A percentile compares a stretch with the other conserved stretches of the same genome.
These are phyloP conservation scores for Rosa hybrid DNA, from an alignment of 331 rosid species.

Conservation along the genomic window DNA sequence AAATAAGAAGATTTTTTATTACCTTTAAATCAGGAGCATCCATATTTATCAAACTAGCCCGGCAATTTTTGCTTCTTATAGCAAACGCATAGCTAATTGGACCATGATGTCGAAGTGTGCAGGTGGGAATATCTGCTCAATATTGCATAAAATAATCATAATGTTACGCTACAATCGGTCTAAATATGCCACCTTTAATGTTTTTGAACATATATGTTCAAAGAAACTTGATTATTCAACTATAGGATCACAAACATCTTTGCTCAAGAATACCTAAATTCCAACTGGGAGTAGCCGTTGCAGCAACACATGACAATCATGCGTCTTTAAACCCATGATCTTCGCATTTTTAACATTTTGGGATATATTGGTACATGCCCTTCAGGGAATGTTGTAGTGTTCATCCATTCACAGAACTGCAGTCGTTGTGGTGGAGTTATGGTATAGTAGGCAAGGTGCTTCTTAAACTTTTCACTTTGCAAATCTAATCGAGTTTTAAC, in stretches of 20 bases:
- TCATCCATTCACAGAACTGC: constrained; percentile 1
- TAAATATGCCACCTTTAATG: neutral
- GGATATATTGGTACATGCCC: constrained; percentile 10
- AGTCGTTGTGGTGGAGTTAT: neutral
- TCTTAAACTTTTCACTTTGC: neutral
- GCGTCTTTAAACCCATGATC: neutral
- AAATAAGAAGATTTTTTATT: neutral
- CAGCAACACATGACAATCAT: constrained; percentile 17
- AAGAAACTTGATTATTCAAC: neutral
- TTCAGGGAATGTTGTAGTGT: neutral
- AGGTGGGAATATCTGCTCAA: constrained; percentile 16
- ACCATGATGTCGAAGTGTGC: constrained; percentile 17
- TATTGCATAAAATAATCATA: neutral
- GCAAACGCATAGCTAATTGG: constrained; percentile 6
- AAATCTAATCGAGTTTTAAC: neutral
- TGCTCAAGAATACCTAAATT: neutral
- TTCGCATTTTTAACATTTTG: constrained; percentile 2
- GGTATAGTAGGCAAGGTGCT: neutral
- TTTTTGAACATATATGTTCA: constrained; percentile 2
- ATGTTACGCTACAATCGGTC: neutral
- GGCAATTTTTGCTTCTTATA: neutral
- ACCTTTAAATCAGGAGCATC: constrained; percentile 19
- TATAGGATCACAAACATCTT: neutral
- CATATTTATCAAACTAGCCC: neutral
- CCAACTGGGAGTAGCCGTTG: constrained; percentile 15